A percentile compares a stretch with the other conserved stretches of the same genome.
phyloP scores from a whole-genome alignment of 179 eudicot species.

The Vitellaria paradoxa region DNA sequence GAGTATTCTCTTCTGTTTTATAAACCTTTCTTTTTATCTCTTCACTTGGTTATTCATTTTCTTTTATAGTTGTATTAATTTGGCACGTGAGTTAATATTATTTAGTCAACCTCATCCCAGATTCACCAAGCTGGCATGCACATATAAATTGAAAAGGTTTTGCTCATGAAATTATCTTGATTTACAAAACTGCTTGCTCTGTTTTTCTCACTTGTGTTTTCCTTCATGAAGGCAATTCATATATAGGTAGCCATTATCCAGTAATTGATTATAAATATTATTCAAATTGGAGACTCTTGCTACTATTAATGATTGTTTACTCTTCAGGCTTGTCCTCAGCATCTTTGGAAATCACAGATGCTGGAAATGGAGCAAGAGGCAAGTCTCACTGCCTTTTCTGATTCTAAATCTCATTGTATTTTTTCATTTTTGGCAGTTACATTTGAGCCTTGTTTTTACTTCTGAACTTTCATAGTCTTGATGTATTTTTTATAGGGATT shows the following conservation, averaged over 20 bases:
- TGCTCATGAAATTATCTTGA: neutral
- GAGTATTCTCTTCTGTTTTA: neutral
- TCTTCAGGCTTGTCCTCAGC: conserved; percentile 91
- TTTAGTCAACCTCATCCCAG: neutral
- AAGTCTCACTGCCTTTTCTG: conserved; percentile 13
- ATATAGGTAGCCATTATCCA: neutral
- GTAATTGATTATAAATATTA: neutral
- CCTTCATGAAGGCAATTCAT: neutral
- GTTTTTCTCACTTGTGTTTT: neutral
- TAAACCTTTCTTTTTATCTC: neutral
- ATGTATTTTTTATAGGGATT: conserved; percentile 41
- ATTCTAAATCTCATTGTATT: too few species aligned
- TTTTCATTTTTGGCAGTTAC: neutral
- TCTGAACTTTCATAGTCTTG: neutral
- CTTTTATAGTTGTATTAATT: neutral
- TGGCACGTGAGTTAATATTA: neutral
- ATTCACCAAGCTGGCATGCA: neutral
- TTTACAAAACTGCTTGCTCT: neutral
- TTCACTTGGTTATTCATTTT: neutral
- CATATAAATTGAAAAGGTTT: neutral
- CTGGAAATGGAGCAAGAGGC: conserved; percentile 61
- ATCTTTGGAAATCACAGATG: conserved; percentile 76
- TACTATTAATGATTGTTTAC: conserved; percentile 15
- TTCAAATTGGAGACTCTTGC: neutral
- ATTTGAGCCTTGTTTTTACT: conserved; percentile 3